phyloP scores from a whole-genome alignment of 257 asterid genomes.

The Hygrophila difformis region DNA sequence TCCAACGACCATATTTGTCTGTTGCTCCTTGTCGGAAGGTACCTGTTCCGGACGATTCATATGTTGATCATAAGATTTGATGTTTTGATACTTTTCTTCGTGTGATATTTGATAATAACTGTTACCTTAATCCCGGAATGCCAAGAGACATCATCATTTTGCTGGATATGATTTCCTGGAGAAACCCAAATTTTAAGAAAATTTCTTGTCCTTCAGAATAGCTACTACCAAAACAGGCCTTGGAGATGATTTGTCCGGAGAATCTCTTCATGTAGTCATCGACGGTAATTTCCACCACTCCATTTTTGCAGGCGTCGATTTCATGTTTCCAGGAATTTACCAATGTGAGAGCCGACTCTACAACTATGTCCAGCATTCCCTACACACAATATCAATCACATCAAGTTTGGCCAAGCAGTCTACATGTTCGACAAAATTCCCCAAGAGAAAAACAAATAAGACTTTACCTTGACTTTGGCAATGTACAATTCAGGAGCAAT shows the following conservation, averaged over 20 bases:
- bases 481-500: slow-evolving; percentile 39
- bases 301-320: slow-evolving; percentile 17
- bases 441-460: too few species aligned
- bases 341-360: slow-evolving; percentile 21
- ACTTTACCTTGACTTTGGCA: slow-evolving; percentile 35
- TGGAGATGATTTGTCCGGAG: slow-evolving; percentile 42
- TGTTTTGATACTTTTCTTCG: too few species aligned
- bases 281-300: slow-evolving; percentile 19
- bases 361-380: slow-evolving; percentile 38
- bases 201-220: slow-evolving; percentile 38
- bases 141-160: slow-evolving; percentile 23
- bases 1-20: slow-evolving; percentile 36
- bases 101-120: neutral
- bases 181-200: slow-evolving; percentile 22
- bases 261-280: slow-evolving; percentile 27
- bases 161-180: slow-evolving; percentile 24
- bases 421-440: neutral
- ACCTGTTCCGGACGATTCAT: slow-evolving; percentile 16
- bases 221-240: slow-evolving; percentile 45
- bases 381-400: too few species aligned
- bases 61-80: neutral
- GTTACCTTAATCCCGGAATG: slow-evolving; percentile 37
- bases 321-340: slow-evolving; percentile 28
- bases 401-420: too few species aligned
- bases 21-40: slow-evolving; percentile 42